Evolutionary conservation across 768 basidiomycete genomes (phyloP), one percentile per base, ranked within the genome.

Genomic region (Suillus spraguei): DNA sequence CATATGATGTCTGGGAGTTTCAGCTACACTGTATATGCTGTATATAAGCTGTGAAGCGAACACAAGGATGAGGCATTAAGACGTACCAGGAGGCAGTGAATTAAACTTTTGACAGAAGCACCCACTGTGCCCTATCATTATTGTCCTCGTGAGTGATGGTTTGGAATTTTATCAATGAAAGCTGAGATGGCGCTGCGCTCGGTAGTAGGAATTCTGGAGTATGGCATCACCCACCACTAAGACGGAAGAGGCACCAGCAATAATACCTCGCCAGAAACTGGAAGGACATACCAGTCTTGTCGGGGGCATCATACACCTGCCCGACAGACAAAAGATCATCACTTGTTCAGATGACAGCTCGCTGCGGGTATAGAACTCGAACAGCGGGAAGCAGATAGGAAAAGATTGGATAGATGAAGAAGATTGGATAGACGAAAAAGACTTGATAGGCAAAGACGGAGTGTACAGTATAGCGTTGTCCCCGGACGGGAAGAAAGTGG

Each of bases 401-500:
- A 4, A 28, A 16, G 28, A 50, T 6, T 50, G 49, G 49, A 1
- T 14, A 2, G 49, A 50, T 4, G 49, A 28, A 28, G 16, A 17
- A 28, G 17, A 3, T 8, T 28, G 28, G 28, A 28, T 28, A 28
- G 28, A 28, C 28, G 49, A 16, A 7, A 4, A 28, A 16, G 28
- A 50, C 13, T 50, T 16, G 24, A 1, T 14, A 2, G 49, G 28
- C 16, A 8, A 17, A 28, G 17, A 3, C 4, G 6, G 1, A 28
- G 24, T 28, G 49, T 4, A 4, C 7, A 50, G 22, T 8, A 50
- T 28, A 17, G 49, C 24, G 8, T 17, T 50, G 49, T 50, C 49
- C 16, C 49, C 49, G 14, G 24, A 50, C 28, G 49, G 49, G 49
- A 50, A 50, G 49, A 50, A 28, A 50, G 8, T 50, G 49, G 49